A percentile compares a stretch with the other conserved stretches of the same genome.
phyloP scores from a whole-genome alignment of 176 grass and related monocot species.

The Aegilops speltoides region DNA sequence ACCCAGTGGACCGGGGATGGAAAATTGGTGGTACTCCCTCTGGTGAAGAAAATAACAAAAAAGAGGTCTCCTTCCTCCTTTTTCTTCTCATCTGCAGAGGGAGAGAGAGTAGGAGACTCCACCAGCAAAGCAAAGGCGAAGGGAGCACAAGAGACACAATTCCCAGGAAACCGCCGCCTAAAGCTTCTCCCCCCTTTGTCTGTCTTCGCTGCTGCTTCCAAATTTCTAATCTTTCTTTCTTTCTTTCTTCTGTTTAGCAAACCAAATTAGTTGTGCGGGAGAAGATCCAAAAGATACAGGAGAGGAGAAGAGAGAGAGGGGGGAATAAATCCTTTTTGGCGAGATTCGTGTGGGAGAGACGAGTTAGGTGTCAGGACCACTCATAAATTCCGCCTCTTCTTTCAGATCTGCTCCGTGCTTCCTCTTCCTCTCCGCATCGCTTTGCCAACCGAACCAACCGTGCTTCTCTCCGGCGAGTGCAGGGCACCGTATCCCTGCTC shows the following conservation, averaged over 20 bases:
- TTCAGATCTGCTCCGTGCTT: constrained; percentile 59
- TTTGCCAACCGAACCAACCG: neutral
- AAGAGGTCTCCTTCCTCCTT: neutral
- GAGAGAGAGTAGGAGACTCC: neutral
- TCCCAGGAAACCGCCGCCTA: constrained; percentile 35
- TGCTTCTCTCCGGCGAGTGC: neutral
- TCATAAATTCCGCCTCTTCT: constrained; percentile 56
- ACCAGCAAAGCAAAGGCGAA: neutral
- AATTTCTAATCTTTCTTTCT: constrained; percentile 14
- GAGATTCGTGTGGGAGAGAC: constrained; percentile 34
- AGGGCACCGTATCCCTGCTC: neutral
- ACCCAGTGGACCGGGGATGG: constrained; percentile 8
- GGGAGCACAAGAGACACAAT: constrained; percentile 19
- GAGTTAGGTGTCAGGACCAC: constrained; percentile 41
- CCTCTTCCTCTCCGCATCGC: neutral
- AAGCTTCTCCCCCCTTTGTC: constrained; percentile 20
- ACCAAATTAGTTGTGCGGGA: neutral
- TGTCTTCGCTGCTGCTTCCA: neutral
- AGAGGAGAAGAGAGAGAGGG: neutral
- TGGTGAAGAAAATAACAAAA: neutral
- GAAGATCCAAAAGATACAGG: constrained; percentile 17
- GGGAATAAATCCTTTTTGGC: constrained; percentile 39
- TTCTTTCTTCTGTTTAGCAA: neutral
- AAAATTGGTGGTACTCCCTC: neutral
- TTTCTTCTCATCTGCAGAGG: neutral